Conservation (phyloP, 352 stramenopile genomes). For the Phytophthora rubi region DNA sequence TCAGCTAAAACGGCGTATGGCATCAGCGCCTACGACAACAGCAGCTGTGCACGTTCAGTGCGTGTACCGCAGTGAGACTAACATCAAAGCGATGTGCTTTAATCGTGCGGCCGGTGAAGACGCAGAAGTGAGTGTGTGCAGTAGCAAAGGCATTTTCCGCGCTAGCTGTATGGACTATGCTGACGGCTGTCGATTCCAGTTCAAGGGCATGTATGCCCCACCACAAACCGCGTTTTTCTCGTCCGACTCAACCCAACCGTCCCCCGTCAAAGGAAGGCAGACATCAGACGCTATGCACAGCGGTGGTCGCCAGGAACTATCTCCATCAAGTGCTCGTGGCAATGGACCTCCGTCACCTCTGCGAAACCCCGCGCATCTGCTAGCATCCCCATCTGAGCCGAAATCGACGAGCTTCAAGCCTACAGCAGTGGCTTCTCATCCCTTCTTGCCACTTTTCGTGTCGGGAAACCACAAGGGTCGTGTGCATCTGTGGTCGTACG, state of each 20-base stretch:
- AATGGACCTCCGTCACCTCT: slow-evolving; percentile 34
- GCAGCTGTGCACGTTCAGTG: slow-evolving; percentile 55
- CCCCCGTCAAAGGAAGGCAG: slow-evolving; percentile 35
- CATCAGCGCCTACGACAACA: slow-evolving; percentile 36
- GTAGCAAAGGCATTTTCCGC: slow-evolving; percentile 76
- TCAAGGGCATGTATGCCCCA: slow-evolving; percentile 78
- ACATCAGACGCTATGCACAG: slow-evolving; percentile 21
- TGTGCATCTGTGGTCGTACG: slow-evolving; percentile 86
- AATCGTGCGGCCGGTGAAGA: slow-evolving; percentile 65
- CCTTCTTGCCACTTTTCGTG: slow-evolving; percentile 80
- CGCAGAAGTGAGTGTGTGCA: slow-evolving; percentile 75
- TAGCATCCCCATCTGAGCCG: slow-evolving; percentile 38
- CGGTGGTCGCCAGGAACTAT: slow-evolving; percentile 23
- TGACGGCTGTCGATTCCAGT: slow-evolving; percentile 78
- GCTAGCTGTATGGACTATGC: slow-evolving; percentile 71
- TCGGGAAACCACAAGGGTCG: slow-evolving; percentile 83
- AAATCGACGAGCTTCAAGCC: slow-evolving; percentile 81
- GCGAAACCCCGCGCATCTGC: slow-evolving; percentile 37
- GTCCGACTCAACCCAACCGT: slow-evolving; percentile 28
- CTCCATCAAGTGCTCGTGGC: slow-evolving; percentile 36
- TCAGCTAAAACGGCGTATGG: slow-evolving; percentile 64
- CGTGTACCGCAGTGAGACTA: slow-evolving; percentile 83
- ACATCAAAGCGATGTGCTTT: slow-evolving; percentile 87
- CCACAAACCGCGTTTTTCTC: slow-evolving; percentile 54
- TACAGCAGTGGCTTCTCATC: slow-evolving; percentile 74